Conservation (phyloP, 345 rosid species). For the Camelina sativa region DNA sequence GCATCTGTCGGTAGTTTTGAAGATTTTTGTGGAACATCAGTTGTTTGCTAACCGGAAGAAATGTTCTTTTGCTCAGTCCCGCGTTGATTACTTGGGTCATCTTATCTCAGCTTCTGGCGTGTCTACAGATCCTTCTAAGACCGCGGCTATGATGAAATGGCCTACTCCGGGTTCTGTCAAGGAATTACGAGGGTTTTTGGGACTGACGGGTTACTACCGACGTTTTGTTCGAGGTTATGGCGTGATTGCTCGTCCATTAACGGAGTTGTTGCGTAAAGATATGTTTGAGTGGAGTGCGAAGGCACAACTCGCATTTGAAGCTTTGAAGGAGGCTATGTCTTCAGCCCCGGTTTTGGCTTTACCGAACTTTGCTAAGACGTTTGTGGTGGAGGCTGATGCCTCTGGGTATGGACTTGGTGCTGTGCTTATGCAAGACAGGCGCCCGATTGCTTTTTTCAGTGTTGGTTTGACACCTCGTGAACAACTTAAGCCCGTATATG, state of each 20-base stretch:
- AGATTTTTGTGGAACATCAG: too few relatives aligned
- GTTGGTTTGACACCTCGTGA: too few relatives aligned
- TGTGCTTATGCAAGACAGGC: too few relatives aligned
- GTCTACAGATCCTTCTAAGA: neutral
- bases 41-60: neutral
- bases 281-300: neutral
- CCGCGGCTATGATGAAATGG: neutral
- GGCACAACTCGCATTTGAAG: neutral
- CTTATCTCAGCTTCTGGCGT: neutral
- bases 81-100: neutral
- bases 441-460: too few relatives aligned
- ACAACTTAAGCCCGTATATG: too few relatives aligned
- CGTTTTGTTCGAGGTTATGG: neutral
- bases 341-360: too few relatives aligned
- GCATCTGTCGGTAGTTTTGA: neutral
- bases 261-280: neutral
- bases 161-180: neutral
- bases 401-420: too few relatives aligned
- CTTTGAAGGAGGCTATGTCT: neutral
- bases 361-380: too few relatives aligned
- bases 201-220: neutral
- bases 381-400: too few relatives aligned
- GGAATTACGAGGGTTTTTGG: neutral
- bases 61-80: neutral
- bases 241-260: accelerated